Conservation (phyloP, 192 early-diverging fungal genomes). For the Lobosporangium transversale region DNA sequence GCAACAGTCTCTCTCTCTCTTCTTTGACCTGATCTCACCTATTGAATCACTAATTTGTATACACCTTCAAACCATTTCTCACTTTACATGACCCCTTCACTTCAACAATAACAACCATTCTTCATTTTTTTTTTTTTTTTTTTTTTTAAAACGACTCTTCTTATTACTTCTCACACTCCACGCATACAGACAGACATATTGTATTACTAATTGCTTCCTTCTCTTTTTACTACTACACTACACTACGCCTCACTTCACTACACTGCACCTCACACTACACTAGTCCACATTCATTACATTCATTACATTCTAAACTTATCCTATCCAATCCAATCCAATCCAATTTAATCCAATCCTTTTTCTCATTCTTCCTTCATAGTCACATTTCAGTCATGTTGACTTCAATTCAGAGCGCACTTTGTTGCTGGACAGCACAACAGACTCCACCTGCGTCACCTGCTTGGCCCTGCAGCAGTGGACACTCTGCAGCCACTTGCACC, state of each 20-base stretch:
- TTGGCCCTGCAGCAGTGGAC: conserved; percentile 4
- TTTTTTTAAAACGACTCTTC: too few species aligned
- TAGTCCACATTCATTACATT: background rate
- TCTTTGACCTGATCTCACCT: too few species aligned
- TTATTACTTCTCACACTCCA: too few species aligned
- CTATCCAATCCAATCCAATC: background rate
- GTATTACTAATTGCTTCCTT: too few species aligned
- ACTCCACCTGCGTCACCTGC: conserved; percentile 34
- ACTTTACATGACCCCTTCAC: too few species aligned
- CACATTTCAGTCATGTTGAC: background rate
- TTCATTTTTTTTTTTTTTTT: too few species aligned
- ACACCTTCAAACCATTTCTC: too few species aligned
- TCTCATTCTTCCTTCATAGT: background rate
- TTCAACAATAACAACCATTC: too few species aligned
- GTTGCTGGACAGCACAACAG: conserved; percentile 37
- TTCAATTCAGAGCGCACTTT: conserved; percentile 28
- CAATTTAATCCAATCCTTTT: background rate
- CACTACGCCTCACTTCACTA: background rate
- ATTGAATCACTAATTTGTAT: too few species aligned
- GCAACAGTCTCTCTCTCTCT: background rate
- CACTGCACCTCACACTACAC: too few species aligned
- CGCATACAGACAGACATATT: too few species aligned
- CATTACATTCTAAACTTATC: background rate
- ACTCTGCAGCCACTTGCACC: conserved; percentile 8
- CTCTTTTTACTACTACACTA: background rate